Evolutionary conservation across 306 rosid species (phyloP).

Genomic region (Arachis hypogaea): DNA sequence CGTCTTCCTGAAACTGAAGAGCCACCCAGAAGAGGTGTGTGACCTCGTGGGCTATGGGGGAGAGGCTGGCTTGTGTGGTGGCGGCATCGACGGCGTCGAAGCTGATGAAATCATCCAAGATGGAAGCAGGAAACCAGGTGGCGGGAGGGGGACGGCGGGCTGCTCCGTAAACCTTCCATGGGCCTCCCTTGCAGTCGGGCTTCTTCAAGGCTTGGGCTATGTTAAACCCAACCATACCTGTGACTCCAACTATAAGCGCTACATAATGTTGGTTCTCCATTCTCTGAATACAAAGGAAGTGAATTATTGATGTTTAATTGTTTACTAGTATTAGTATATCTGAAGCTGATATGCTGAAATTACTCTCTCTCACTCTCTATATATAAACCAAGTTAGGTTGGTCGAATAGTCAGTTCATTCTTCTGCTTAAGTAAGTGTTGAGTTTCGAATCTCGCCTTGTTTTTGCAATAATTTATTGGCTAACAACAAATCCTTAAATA

Average conservation of each 20-base stretch:
- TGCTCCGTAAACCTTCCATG: conserved; percentile 51
- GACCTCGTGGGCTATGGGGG: conserved; percentile 39
- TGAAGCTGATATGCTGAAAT: no score
- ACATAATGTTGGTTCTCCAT: conserved; percentile 14
- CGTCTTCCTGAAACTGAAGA: conserved; percentile 16
- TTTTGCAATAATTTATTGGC: no score
- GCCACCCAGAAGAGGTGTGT: conserved; percentile 50
- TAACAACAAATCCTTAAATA: no score
- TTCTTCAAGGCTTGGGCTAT: conserved; percentile 40
- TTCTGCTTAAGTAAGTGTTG: no score
- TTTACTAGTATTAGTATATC: no score
- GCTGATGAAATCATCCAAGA: conserved; percentile 37
- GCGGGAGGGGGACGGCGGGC: conserved; percentile 15
- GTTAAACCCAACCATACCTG: conserved; percentile 48
- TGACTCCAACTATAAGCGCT: conserved; percentile 47
- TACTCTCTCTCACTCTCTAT: no score
- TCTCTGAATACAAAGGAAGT: no score
- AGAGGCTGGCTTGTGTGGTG: conserved; percentile 37
- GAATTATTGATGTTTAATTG: no score
- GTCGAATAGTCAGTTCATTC: no score
- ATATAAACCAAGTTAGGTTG: no score
- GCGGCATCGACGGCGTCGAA: conserved; percentile 35
- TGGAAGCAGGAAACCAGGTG: conserved; percentile 40
- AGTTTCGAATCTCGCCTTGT: no score
- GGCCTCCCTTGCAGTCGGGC: conserved; percentile 36